Evolutionary conservation across 2,329 filamentous ascomycete genomes (phyloP).

Genomic region (Ophiostoma ips): DNA sequence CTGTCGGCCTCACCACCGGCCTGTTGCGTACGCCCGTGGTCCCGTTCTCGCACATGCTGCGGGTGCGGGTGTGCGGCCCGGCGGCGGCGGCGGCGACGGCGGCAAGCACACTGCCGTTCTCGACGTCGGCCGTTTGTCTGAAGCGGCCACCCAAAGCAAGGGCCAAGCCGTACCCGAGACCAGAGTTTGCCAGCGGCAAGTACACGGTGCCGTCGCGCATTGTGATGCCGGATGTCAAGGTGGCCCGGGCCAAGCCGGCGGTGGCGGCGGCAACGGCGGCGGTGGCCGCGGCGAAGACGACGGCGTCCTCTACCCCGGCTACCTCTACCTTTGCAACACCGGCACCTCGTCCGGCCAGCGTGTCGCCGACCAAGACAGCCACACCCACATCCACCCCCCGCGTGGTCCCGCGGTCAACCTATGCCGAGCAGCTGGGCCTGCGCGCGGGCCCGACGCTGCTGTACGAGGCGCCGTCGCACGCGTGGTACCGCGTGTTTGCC

Average conservation of each 20-base stretch:
- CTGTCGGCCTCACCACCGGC: not conserved
- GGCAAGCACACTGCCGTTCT: not conserved
- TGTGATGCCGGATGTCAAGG: not conserved
- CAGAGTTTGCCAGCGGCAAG: not conserved
- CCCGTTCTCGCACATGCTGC: too few relatives aligned
- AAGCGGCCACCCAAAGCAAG: not conserved
- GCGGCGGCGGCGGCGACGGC: not conserved
- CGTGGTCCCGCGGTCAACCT: conserved; percentile 16
- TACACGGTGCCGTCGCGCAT: not conserved
- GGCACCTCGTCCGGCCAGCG: too few relatives aligned
- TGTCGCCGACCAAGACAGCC: not conserved
- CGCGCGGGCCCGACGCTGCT: conserved; percentile 43
- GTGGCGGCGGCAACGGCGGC: not conserved
- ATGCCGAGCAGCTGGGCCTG: conserved; percentile 40
- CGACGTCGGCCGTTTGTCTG: not conserved
- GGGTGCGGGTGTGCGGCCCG: too few relatives aligned
- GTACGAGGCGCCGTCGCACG: conserved; percentile 52
- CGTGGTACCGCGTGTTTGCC: conserved; percentile 46
- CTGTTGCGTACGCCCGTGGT: not conserved
- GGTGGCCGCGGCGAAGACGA: not conserved
- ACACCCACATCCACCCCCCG: not conserved
- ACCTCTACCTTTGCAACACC: not conserved
- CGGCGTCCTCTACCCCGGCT: not conserved
- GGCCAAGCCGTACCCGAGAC: not conserved
- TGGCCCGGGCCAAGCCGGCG: not conserved